A percentile compares a stretch with the other conserved stretches of the same genome.
phyloP scores from a whole-genome alignment of 23 red algal species.

The Gracilaria caudata region DNA sequence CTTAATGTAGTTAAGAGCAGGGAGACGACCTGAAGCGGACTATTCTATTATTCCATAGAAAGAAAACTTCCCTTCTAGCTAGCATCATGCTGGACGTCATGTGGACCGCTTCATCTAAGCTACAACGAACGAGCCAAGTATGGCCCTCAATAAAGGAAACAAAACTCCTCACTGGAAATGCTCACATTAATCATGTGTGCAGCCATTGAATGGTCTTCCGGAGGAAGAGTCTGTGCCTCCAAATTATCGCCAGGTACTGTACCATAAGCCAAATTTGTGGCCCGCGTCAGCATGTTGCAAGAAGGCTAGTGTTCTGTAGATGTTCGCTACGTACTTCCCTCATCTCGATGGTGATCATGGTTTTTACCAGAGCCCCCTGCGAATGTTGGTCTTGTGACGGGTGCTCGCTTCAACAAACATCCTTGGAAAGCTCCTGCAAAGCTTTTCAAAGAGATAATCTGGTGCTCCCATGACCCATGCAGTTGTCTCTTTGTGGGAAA shows the following conservation, averaged over 20 bases:
- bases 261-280: no score
- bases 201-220: neutral
- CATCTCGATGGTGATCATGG: no score
- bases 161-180: neutral
- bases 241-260: no score
- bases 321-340: neutral
- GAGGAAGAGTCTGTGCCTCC: no score
- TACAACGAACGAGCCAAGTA: neutral
- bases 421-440: neutral
- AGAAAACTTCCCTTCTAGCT: no score
- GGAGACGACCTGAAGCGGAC: neutral
- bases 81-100: neutral
- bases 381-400: neutral
- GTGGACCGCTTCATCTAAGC: neutral
- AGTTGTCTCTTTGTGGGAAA: neutral
- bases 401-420: conserved; percentile 3
- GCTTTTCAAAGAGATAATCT: no score
- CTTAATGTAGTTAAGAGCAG: neutral
- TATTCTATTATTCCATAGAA: neutral
- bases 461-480: neutral
- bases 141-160: neutral
- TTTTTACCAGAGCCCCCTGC: no score
- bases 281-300: no score
- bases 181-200: neutral
- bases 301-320: no score